Evolutionary conservation across 2,329 filamentous ascomycete species (phyloP), one percentile per base, ranked within the genome.

Genomic region (Leptodontidium sp.): DNA sequence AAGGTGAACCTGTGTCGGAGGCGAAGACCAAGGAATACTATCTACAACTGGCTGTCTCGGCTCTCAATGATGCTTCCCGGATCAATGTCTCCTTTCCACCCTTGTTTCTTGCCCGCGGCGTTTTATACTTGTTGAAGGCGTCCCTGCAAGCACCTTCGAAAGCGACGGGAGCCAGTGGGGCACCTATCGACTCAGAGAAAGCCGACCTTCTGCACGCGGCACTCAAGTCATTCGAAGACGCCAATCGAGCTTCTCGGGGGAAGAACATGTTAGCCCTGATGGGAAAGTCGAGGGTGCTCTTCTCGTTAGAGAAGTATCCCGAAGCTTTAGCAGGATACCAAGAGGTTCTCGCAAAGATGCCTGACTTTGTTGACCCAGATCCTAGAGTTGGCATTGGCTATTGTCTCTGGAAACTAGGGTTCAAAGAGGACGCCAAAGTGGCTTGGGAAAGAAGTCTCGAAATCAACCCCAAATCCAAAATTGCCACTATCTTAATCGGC

Each of bases 361-460:
- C 96, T 1, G 90, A 93, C 73, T 85, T 98, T 76, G 88, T 91
- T 50, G 96, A 99, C 77, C 96, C 96, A 0, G 96, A 99, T 79
- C 97, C 96, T 74, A 88, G 97, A 75, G 95, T 99, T 74, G 96
- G 96, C 66, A 95, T 99, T 76, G 96, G 96, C 57, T 96, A 93
- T 80, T 99, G 96, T 83, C 91, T 98, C 79, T 99, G 97, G 96
- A 93, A 97, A 79, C 86, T 99, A 35, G 94, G 94, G 11, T 94
- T 93, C 84, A 98, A 97, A 79, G 93, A 97, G 40, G 93, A 97
- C 76, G 96, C 97, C 6, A 94, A 93, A 77, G 83, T 85, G 59
- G 95, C 97, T 15, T 99, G 96, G 96, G 91, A 97, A 78, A 87
- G 96, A 71, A 90, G 91, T 15, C 82, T 98, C 35, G 93, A 97